Base-by-base conservation (phyloP, 768 basidiomycete genomes). In the Mycena maculata region DNA sequence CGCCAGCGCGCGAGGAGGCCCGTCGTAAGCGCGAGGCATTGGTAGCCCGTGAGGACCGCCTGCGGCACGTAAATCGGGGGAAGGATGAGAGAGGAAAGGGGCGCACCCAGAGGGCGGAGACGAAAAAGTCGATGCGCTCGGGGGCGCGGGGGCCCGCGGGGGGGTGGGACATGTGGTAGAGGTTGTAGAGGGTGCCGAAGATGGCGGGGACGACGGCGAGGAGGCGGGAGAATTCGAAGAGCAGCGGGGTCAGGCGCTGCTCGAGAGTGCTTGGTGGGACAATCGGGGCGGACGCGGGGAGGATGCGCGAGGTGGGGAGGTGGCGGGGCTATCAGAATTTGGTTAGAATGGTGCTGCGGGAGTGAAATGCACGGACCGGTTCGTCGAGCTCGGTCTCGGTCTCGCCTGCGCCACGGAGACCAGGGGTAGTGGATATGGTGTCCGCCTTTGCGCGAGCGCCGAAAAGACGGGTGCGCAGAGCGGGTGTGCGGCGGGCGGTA, bases 1-100 rank as follows among this genome's bases (percentile, higher is more conserved):
- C 90, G 85, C 97, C 97, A 99, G 50, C 97, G 90, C 31, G 88
- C 88, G 27, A 96, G 86, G 0, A 99, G 88, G 13, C 97, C 96
- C 0, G 95, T 93, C 0, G 96, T 94, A 16, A 99, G 84, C 45
- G 84, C 81, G 68, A 96, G 90, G 69, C 95, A 97, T 77, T 97
- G 96, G 75, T 92, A 90, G 23, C 92, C 96, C 16, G 96, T 97
- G 8, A 96, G 82, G 25, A 94, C 79, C 1, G 93, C 87, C 94
- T 95, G 69, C 22, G n/a, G 20, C 13, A n/a, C 45, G 22, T 41
- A 38, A 55, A 69, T 33, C 4, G 56, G 28, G 28, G 54, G n/a
- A 3, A 20, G 27, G 16, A 28, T 4, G 50, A 53, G 65, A 52
- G 33, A 39, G 45, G 16, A 58, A 33, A 31, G 44, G 56, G 50